phyloP scores from a whole-genome alignment of 495 filamentous ascomycete genomes.

The Neurospora sp. region DNA sequence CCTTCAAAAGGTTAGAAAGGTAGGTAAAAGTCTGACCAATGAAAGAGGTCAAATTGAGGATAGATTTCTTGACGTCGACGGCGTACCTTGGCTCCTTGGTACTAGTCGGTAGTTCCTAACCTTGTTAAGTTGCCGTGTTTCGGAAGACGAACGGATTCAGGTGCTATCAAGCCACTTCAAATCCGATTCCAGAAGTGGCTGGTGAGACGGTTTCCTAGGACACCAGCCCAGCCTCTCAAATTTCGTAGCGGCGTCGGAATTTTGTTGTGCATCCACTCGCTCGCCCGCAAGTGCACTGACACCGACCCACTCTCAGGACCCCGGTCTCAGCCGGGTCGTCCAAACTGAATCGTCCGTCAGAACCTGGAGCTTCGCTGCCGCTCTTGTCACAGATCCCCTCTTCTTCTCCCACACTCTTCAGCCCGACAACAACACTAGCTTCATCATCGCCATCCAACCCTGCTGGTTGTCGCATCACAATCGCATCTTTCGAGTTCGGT shows the following conservation, averaged over 20 bases:
- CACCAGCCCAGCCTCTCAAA: constrained; percentile 23
- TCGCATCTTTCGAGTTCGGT: constrained; percentile 2
- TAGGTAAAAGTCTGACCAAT: background rate
- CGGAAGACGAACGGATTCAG: background rate
- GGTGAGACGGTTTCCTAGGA: constrained; percentile 11
- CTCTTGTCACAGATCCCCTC: constrained; percentile 1
- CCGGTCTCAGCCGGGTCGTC: constrained; percentile 1
- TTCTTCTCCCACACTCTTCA: constrained; percentile 6
- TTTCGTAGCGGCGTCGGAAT: constrained; percentile 12
- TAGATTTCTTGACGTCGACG: background rate
- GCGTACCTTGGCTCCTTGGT: background rate
- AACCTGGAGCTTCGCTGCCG: background rate
- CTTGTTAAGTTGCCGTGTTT: background rate
- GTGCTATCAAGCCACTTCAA: background rate
- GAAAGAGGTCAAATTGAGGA: background rate
- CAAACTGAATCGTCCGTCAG: background rate
- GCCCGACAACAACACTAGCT: constrained; percentile 4
- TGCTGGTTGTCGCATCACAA: constrained; percentile 14
- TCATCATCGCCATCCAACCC: constrained; percentile 11
- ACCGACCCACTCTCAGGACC: constrained; percentile 1
- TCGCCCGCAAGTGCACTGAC: constrained; percentile 2
- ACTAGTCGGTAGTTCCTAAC: background rate
- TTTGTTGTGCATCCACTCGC: background rate
- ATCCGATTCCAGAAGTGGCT: constrained; percentile 8
- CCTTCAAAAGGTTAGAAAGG: background rate